phyloP scores from a whole-genome alignment of 2,329 filamentous ascomycete species.

The Seiridium unicorne region DNA sequence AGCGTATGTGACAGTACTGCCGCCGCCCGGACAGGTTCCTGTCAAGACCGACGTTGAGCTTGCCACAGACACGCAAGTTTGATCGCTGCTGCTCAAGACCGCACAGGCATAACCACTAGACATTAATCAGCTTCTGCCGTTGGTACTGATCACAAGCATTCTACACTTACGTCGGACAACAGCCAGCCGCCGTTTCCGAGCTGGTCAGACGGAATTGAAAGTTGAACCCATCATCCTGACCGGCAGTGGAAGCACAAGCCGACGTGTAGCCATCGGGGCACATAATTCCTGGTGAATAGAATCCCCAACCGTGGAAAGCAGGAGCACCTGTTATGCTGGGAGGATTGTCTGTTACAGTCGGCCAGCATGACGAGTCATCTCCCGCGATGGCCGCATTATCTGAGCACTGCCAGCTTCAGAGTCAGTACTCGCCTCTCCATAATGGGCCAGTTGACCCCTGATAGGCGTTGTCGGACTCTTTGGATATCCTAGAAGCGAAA shows the following conservation, averaged over 20 bases:
- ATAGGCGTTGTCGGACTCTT: no score
- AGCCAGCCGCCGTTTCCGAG: slow-evolving; percentile 6
- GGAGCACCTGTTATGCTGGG: neutral
- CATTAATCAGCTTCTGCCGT: neutral
- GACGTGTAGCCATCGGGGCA: slow-evolving; percentile 4
- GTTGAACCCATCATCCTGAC: neutral
- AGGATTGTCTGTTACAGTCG: neutral
- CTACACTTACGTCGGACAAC: neutral
- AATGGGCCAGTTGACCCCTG: no score
- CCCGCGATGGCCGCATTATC: neutral
- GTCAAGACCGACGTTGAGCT: neutral
- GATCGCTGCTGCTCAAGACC: neutral
- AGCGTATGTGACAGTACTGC: neutral
- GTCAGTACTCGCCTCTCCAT: no score
- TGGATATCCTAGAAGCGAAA: no score
- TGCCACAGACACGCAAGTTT: neutral
- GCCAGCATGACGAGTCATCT: neutral
- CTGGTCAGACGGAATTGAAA: slow-evolving; percentile 3
- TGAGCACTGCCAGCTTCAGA: neutral
- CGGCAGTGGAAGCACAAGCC: neutral
- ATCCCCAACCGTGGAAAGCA: slow-evolving; percentile 8
- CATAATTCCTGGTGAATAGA: slow-evolving; percentile 9
- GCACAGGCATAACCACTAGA: neutral
- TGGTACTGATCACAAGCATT: neutral
- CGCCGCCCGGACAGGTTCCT: neutral